Base-by-base conservation (phyloP, 345 rosid species). In the Melastoma malabathricum region DNA sequence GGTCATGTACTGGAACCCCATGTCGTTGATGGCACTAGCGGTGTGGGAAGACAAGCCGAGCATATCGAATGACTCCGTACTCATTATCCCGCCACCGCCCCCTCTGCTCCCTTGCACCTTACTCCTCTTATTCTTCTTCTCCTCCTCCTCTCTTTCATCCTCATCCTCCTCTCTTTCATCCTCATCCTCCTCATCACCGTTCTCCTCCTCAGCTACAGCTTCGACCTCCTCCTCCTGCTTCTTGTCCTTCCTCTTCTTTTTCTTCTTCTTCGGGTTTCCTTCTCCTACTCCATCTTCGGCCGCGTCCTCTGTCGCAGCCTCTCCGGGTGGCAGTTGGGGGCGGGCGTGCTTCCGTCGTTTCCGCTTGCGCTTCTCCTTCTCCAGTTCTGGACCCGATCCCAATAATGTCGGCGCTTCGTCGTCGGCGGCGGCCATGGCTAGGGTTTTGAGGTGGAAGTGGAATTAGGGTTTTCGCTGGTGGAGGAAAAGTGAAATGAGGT, bases 1-100 rank as follows among this genome's bases (percentile, higher is more conserved):
- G 18, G 98, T 92, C 93, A 88, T 74, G 64, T 71, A 63, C 73
- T 72, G 57, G 57, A 87, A 92, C 7, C 84, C 86, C 83, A 81
- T 88, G 41, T 78, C 80, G 64, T 82, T 72, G 57, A 92, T 83
- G 41, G 94, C 84, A 55, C 57, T 59, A 39, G 62, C 66, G 43
- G 96, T 87, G 13, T 61, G 80, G 46, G 82, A 81, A 50, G 99
- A 82, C 51, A 87, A 64, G 31, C 73, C 80, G 19, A 87, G 54
- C 0, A 87, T 74, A 9, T 77, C 95, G 57, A 92, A 88, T 6
- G 95, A 76, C 18, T 67, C 80, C 10, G 72, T 61, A 44, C 86
- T 92, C 95, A 87, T 83, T 25, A 92, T 92, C 48, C 97, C 96
- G 50, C 89, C 51, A 3, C 74, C 71, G 1, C 54, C 64, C 45